These are phyloP conservation scores for Cladorrhinum sp. DNA, from an alignment of 2,329 filamentous ascomycete species.

Conservation along the genomic window DNA sequence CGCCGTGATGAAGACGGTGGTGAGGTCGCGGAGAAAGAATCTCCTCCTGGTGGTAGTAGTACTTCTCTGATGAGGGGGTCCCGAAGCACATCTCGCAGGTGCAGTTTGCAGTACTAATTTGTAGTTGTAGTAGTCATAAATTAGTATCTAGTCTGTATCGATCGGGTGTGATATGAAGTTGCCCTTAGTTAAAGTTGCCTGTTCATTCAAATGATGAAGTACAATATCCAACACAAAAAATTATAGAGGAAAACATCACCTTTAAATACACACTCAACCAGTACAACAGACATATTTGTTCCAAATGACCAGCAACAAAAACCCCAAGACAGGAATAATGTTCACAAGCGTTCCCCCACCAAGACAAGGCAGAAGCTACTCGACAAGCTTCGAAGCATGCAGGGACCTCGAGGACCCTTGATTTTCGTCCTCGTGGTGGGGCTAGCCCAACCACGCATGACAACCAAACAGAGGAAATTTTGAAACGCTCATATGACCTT, in stretches of 20 bases:
- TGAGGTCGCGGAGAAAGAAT: constrained; percentile 42
- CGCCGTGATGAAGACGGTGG: constrained; percentile 33
- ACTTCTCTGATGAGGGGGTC: constrained; percentile 41
- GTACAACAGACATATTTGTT: neutral
- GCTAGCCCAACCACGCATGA: too few species aligned
- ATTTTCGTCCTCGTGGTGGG: neutral
- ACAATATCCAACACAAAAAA: neutral
- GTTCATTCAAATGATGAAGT: too few species aligned
- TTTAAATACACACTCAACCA: neutral
- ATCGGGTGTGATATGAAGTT: too few species aligned
- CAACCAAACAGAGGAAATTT: too few species aligned
- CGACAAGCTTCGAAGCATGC: neutral
- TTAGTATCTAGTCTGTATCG: too few species aligned
- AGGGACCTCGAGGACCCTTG: neutral
- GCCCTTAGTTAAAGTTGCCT: too few species aligned
- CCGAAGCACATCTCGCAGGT: constrained; percentile 49
- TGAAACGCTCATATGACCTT: neutral
- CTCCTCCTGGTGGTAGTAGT: constrained; percentile 57
- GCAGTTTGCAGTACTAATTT: neutral
- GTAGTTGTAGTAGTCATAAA: neutral
- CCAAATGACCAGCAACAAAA: neutral
- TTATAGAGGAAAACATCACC: too few species aligned
- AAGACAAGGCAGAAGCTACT: neutral
- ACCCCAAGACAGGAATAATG: too few species aligned
- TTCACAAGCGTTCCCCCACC: too few species aligned